Evolutionary conservation across 139 green algal genomes (phyloP).

Genomic region (Chlorella vulgaris): DNA sequence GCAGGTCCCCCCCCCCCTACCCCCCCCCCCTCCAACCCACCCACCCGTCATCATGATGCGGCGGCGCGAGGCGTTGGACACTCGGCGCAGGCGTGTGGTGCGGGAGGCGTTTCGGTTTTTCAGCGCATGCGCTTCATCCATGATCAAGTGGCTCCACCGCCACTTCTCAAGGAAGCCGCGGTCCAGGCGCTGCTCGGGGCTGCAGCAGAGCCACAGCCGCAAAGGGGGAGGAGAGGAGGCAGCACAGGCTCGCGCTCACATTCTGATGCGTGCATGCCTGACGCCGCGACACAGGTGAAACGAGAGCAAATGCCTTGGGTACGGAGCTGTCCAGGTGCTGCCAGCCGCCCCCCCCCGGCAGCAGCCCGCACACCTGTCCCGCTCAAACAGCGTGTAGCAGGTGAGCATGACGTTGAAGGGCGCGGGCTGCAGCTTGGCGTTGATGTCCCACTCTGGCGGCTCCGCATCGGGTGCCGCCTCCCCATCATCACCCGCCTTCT

Average conservation of each 20-base stretch:
- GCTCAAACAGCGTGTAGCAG: constrained; percentile 92
- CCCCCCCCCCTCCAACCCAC: background rate
- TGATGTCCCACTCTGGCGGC: constrained; percentile 41
- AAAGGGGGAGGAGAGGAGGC: too few relatives aligned
- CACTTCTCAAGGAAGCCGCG: constrained; percentile 57
- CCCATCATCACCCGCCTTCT: constrained; percentile 15
- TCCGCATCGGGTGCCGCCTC: constrained; percentile 18
- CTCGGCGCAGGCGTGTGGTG: constrained; percentile 48
- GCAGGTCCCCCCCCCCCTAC: too few relatives aligned
- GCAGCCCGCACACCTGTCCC: constrained; percentile 54
- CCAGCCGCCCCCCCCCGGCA: too few relatives aligned
- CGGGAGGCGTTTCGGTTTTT: constrained; percentile 80
- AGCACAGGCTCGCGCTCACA: too few relatives aligned
- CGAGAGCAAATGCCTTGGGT: background rate
- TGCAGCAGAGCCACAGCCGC: background rate
- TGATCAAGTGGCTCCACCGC: constrained; percentile 74
- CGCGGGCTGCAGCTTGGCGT: constrained; percentile 9
- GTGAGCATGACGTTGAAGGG: constrained; percentile 91
- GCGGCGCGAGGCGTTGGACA: constrained; percentile 58
- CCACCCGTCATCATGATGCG: constrained; percentile 79
- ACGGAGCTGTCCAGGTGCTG: background rate
- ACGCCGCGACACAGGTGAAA: background rate
- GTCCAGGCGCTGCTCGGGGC: constrained; percentile 42
- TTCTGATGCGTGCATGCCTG: background rate
- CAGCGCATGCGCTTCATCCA: constrained; percentile 90